Base-by-base conservation (phyloP, 2,329 filamentous ascomycete genomes). In the Penicillium sp. region DNA sequence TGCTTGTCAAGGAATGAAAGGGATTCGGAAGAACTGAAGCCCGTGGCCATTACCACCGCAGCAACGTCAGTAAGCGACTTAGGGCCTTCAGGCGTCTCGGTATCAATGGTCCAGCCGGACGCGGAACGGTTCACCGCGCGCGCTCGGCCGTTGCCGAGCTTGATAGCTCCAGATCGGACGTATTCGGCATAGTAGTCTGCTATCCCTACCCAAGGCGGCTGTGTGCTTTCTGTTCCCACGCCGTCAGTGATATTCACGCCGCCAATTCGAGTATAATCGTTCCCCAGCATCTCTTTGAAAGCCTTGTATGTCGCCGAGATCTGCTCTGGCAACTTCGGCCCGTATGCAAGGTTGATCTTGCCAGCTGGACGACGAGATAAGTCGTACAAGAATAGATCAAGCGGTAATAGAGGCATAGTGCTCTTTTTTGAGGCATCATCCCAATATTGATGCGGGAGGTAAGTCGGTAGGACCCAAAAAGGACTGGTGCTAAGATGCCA, bases 301-400 rank as follows among this genome's bases (percentile, higher is more conserved):
- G 79, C 85, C 1, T 75, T 75, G 61, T 92, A 86, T 0, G 81
- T 79, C 13, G 77, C 74, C 48, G 78, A 78, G 1, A 89, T 88
- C 3, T 82, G 83, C 3, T 89, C 85, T 13, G 83, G 74, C 0
- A 84, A 79, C 26, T 93, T 85, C 47, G 88, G 86, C 0, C 90
- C 90, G 53, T 90, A 87, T 0, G 79, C 83, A 64, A 92, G 89
- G 6, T 77, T 76, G 1, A 93, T 78, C 0, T 86, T 85, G 8
- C 81, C 82, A 0, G 79, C 74, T 0, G 86, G 85, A 5, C 90
- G 83, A 58, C 86, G 86, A 30, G 82, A 83, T 5, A 91, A 76
- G 69, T 95, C 91, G 71, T 91, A 92, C 2, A 91, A 86, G 2
- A 84, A 80, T 48, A 94, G 81, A 72, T 96, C 92, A 7, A 92